These are phyloP conservation scores for Parathielavia hyrcaniae DNA, from an alignment of 495 filamentous ascomycete species.

Conservation along the genomic window DNA sequence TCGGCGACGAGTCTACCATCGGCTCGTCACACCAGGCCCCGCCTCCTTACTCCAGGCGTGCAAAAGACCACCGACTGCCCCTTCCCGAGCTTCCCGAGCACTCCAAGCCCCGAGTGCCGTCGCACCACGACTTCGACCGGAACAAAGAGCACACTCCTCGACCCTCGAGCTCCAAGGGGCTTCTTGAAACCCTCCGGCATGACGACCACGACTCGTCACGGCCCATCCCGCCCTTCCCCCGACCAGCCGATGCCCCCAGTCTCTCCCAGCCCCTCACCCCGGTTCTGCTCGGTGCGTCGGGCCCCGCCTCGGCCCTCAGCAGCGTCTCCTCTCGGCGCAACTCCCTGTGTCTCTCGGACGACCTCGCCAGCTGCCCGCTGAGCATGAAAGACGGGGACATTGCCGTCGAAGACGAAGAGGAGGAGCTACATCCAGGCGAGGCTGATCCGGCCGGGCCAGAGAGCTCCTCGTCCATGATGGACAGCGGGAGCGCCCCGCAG, in stretches of 20 bases:
- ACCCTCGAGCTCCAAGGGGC: slow-evolving; percentile 12
- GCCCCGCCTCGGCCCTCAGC: slow-evolving; percentile 43
- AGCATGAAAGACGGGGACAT: slow-evolving; percentile 19
- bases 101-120: slow-evolving; percentile 1
- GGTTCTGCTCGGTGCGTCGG: slow-evolving; percentile 44
- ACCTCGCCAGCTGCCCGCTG: slow-evolving; percentile 44
- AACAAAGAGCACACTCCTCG: slow-evolving; percentile 1
- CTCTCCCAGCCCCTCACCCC: slow-evolving; percentile 51
- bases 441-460: slow-evolving; percentile 11
- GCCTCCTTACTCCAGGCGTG: slow-evolving; percentile 21
- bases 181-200: neutral
- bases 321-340: slow-evolving; percentile 51
- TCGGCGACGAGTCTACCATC: slow-evolving; percentile 50
- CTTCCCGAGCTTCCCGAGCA: neutral
- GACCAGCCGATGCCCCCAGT: slow-evolving; percentile 19
- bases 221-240: neutral
- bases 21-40: slow-evolving; percentile 34
- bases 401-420: slow-evolving; percentile 17
- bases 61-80: slow-evolving; percentile 29
- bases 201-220: slow-evolving; percentile 4
- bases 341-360: slow-evolving; percentile 49
- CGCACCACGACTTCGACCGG: slow-evolving; percentile 9
- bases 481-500: slow-evolving; percentile 64
- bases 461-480: slow-evolving; percentile 31
- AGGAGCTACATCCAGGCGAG: slow-evolving; percentile 46